These are phyloP conservation scores for Cichorium intybus DNA, from an alignment of 140 eudicot genomes.

Conservation along the genomic window DNA sequence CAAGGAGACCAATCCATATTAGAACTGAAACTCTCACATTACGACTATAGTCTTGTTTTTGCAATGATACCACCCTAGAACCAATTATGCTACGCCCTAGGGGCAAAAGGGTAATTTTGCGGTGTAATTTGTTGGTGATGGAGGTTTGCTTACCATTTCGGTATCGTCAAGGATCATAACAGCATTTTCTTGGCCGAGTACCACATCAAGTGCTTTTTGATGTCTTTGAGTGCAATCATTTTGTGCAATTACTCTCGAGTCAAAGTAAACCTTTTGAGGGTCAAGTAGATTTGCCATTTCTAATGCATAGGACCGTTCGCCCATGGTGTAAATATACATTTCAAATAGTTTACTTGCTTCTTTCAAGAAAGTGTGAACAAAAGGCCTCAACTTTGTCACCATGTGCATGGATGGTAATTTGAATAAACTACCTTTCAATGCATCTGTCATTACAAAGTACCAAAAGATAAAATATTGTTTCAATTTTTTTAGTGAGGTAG, in stretches of 20 bases:
- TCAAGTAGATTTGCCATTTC: slow-evolving; percentile 76
- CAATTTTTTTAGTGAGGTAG: not conserved
- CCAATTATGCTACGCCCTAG: not conserved
- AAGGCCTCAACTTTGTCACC: slow-evolving; percentile 93
- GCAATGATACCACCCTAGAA: no score
- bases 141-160: slow-evolving; percentile 48
- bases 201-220: slow-evolving; percentile 95
- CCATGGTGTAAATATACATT: slow-evolving; percentile 88
- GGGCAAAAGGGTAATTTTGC: not conserved
- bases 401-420: slow-evolving; percentile 59
- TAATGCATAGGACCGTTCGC: slow-evolving; percentile 73
- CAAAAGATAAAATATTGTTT: not conserved
- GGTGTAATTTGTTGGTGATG: not conserved
- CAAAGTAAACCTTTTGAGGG: slow-evolving; percentile 59
- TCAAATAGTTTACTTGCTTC: slow-evolving; percentile 81
- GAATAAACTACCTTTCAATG: slow-evolving; percentile 47
- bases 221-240: slow-evolving; percentile 67
- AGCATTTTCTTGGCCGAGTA: slow-evolving; percentile 79
- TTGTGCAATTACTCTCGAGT: slow-evolving; percentile 73
- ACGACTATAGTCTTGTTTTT: no score
- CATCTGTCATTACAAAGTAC: slow-evolving; percentile 37
- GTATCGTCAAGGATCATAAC: slow-evolving; percentile 93
- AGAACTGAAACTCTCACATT: no score
- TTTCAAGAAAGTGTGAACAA: slow-evolving; percentile 61
- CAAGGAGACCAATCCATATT: no score